Evolutionary conservation across 176 grass and related monocot genomes (phyloP), one percentile per base, ranked within the genome.

Genomic region (Eragrostis nindensis): DNA sequence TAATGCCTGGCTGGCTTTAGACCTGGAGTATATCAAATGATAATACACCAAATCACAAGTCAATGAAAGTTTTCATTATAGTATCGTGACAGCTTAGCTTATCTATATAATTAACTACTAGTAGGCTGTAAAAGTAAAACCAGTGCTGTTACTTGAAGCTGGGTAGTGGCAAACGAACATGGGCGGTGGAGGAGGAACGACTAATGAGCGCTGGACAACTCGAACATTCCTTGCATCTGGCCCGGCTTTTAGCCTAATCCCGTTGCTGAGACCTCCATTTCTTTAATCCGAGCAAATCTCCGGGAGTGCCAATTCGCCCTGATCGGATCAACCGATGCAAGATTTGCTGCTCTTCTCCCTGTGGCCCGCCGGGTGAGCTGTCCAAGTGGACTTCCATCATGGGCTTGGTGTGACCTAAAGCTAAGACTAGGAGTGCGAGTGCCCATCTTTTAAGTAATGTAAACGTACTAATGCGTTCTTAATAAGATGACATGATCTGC

Each of bases 211-310:
- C 3, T 71, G n/a, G 82, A 76, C 82, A 89, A 2, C 57, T 61
- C 42, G 26, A 81, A 86, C 87, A 82, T 82, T 86, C 82, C 27
- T 40, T 82, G 78, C 59, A 82, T 82, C 83, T 43, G 21, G 21
- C 66, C 59, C 7, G 4, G 46, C 77, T 89, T 89, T 85, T 43
- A 19, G 82, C 82, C 82, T 85, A 89, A 85, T n/a, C 76, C 82
- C 82, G 76, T 19, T 65, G 70, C 50, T 48, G 68, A 64, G 48
- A 45, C 18, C 8, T 17, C 8, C 17, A 29, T 69, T 84, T 76
- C 9, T 89, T 85, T 85, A 85, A 11, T 82, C 0, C 6, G 16
- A 3, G 2, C 11, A 19, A 80, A 76, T 66, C 71, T 55, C 46
- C 45, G 12, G 62, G 21, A 0, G 70, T 69, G 24, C 8, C 44